phyloP scores from a whole-genome alignment of 495 filamentous ascomycete genomes.

The Podospora didyma region DNA sequence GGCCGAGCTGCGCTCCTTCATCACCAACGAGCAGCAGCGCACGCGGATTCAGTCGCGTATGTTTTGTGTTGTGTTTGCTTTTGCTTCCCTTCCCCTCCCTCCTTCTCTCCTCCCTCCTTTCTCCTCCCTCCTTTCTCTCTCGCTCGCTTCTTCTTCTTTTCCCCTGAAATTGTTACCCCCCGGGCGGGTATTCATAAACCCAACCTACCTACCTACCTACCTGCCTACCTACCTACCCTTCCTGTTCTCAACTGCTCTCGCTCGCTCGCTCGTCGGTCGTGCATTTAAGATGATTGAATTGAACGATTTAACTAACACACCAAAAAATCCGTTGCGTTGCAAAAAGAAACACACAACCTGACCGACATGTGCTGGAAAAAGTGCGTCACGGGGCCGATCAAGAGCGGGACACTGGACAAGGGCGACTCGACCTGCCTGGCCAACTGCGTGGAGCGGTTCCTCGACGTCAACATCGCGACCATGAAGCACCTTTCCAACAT shows the following conservation, averaged over 20 bases:
- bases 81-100: background rate
- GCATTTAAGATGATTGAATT: too few species aligned
- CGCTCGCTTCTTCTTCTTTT: background rate
- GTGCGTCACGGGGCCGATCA: conserved; percentile 65
- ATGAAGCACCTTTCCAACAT: conserved; percentile 69
- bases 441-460: conserved; percentile 90
- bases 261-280: too few species aligned
- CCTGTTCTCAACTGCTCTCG: too few species aligned
- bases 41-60: conserved; percentile 73
- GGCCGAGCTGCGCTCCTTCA: conserved; percentile 77
- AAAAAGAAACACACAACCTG: conserved; percentile 70
- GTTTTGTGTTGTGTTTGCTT: too few species aligned
- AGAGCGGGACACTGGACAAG: conserved; percentile 62
- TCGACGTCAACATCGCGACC: conserved; percentile 80
- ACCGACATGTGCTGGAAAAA: conserved; percentile 92
- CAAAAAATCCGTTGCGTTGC: too few species aligned
- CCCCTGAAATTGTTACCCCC: too few species aligned
- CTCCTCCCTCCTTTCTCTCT: background rate
- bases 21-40: conserved; percentile 78
- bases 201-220: too few species aligned
- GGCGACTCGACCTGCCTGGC: conserved; percentile 74
- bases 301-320: too few species aligned
- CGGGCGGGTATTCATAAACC: too few species aligned
- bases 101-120: background rate
- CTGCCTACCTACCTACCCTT: too few species aligned